Conservation (phyloP, 129 eudicot genomes). For the Tagetes erecta region DNA sequence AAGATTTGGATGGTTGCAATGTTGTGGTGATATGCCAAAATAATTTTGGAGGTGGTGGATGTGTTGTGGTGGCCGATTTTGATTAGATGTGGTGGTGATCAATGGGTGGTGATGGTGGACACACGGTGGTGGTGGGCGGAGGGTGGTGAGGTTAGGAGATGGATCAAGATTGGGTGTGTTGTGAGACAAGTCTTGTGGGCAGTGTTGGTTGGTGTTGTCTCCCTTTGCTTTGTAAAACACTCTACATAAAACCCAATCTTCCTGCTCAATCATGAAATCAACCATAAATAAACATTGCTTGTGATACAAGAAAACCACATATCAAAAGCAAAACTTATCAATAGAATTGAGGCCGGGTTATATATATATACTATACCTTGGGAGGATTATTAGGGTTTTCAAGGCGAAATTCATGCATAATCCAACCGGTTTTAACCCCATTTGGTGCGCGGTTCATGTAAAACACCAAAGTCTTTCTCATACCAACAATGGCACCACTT, state of each 20-base stretch:
- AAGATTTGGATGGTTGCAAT: slow-evolving; percentile 35
- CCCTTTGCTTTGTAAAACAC: slow-evolving; percentile 79
- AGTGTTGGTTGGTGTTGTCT: slow-evolving; percentile 41
- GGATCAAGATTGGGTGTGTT: slow-evolving; percentile 34
- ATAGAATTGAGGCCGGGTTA: neutral
- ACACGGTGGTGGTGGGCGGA: slow-evolving; percentile 31
- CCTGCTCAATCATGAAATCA: slow-evolving; percentile 48
- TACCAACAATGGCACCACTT: slow-evolving; percentile 53
- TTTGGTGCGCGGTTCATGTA: slow-evolving; percentile 90
- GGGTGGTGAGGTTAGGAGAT: slow-evolving; percentile 28
- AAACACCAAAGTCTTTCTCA: slow-evolving; percentile 93
- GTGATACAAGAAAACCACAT: neutral
- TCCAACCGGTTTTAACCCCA: slow-evolving; percentile 91
- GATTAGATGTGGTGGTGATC: slow-evolving; percentile 19
- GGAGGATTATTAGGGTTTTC: slow-evolving; percentile 79
- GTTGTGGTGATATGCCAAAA: slow-evolving; percentile 35
- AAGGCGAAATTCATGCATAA: slow-evolving; percentile 95
- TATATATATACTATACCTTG: slow-evolving; percentile 44
- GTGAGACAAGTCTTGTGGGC: slow-evolving; percentile 39
- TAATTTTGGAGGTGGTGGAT: slow-evolving; percentile 34
- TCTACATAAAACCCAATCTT: slow-evolving; percentile 94
- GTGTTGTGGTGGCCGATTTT: slow-evolving; percentile 27
- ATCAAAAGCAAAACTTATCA: neutral
- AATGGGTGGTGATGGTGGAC: slow-evolving; percentile 38
- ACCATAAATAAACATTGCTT: slow-evolving; percentile 6